Percentiles rank a stretch among this genome's conserved stretches.
These are phyloP conservation scores for Malassezia dermatis DNA, from an alignment of 1,284 basidiomycete species.

Conservation along the genomic window DNA sequence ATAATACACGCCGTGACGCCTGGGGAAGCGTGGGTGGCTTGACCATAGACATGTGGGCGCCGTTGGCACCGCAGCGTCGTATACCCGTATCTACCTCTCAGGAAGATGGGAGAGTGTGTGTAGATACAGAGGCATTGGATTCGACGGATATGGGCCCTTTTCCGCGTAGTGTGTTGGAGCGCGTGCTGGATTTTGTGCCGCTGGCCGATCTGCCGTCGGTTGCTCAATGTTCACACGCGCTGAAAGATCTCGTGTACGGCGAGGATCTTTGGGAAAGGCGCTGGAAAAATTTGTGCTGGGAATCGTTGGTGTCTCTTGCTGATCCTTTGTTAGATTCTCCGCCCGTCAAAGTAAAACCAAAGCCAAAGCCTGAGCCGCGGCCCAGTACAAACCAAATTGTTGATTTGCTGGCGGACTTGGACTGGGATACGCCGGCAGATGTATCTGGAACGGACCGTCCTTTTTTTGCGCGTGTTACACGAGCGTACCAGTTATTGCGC, in stretches of 20 bases:
- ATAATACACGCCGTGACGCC: background rate
- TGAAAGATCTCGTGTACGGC: background rate
- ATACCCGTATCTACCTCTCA: background rate
- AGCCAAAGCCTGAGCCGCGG: background rate
- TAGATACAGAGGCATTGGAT: background rate
- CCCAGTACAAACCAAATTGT: background rate
- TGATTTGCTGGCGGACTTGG: constrained; percentile 9
- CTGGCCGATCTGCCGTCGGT: constrained; percentile 3
- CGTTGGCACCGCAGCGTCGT: constrained; percentile 4
- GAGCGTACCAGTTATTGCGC: background rate
- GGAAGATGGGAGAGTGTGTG: background rate
- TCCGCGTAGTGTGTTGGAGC: background rate
- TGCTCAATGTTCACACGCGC: background rate
- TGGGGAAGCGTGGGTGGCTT: background rate
- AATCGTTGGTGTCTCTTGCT: background rate
- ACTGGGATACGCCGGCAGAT: background rate
- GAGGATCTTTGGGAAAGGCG: constrained; percentile 13
- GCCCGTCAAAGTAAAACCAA: background rate
- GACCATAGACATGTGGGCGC: constrained; percentile 10
- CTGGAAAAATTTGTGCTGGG: constrained; percentile 6
- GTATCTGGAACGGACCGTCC: background rate
- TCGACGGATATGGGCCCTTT: background rate
- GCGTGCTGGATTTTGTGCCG: constrained; percentile 5
- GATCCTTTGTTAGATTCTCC: constrained; percentile 9
- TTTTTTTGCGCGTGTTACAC: constrained; percentile 2